phyloP scores from a whole-genome alignment of 805 yeast species.

The Kodamaea kakaduensis region DNA sequence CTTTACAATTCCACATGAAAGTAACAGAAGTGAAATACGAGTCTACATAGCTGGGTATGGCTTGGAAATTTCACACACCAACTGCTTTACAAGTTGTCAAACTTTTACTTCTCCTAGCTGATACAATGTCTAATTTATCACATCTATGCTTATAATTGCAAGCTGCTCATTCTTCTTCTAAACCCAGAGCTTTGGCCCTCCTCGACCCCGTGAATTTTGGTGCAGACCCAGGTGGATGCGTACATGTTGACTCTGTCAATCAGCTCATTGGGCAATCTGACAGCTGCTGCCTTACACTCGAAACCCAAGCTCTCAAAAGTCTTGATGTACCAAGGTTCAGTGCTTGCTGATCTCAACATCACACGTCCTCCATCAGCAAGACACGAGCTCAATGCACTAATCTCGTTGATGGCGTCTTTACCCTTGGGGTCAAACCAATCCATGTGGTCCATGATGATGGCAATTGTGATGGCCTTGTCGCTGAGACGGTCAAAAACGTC shows the following conservation, averaged over 20 bases:
- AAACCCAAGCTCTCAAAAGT: slow-evolving; percentile 68
- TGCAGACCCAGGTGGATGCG: slow-evolving; percentile 85
- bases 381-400: slow-evolving; percentile 58
- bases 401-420: slow-evolving; percentile 61
- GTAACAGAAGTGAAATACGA: too few species aligned
- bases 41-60: too few species aligned
- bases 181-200: slow-evolving; percentile 8
- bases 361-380: slow-evolving; percentile 69
- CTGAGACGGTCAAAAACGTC: slow-evolving; percentile 69
- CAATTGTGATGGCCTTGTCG: slow-evolving; percentile 62
- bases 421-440: slow-evolving; percentile 80
- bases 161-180: slow-evolving; percentile 48
- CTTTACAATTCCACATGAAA: too few species aligned
- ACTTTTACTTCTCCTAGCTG: too few species aligned
- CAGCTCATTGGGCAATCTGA: slow-evolving; percentile 57
- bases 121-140: too few species aligned
- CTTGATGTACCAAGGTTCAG: slow-evolving; percentile 71
- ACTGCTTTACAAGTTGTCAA: too few species aligned
- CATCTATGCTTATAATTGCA: slow-evolving; percentile 31
- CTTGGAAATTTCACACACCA: too few species aligned
- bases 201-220: slow-evolving; percentile 32
- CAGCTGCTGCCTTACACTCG: slow-evolving; percentile 63
- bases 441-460: slow-evolving; percentile 88
- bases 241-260: slow-evolving; percentile 85
- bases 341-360: slow-evolving; percentile 69